Evolutionary conservation across 495 filamentous ascomycete genomes (phyloP).

Genomic region (Penicillium flavigenum): DNA sequence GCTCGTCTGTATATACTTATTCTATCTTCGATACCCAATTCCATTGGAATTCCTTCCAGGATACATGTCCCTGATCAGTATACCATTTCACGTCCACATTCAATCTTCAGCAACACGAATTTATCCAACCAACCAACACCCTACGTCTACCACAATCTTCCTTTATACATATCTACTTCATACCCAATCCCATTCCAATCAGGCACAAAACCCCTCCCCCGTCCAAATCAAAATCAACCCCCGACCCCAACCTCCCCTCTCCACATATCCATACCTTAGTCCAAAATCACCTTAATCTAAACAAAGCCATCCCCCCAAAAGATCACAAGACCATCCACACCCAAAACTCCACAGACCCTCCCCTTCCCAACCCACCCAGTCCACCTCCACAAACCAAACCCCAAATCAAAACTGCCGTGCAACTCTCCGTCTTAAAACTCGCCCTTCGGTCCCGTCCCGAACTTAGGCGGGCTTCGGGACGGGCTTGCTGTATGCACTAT

Average conservation of each 20-base stretch:
- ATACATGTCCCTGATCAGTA: not conserved
- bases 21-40: conserved; percentile 19
- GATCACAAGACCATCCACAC: conserved; percentile 10
- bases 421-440: not conserved
- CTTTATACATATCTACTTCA: not conserved
- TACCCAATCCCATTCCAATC: not conserved
- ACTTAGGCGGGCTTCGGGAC: not conserved
- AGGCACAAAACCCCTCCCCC: not conserved
- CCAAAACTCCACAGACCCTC: conserved; percentile 10
- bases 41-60: not conserved
- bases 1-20: conserved; percentile 8
- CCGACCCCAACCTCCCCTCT: not conserved
- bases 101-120: not conserved
- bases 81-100: not conserved
- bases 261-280: not conserved
- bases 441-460: not conserved
- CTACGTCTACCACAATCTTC: not conserved
- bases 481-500: not conserved
- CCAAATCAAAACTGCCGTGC: conserved; percentile 1
- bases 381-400: not conserved
- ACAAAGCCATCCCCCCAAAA: not conserved
- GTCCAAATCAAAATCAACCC: not conserved
- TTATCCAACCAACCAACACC: not conserved
- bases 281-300: not conserved
- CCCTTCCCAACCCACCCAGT: conserved; percentile 18